Conservation (phyloP, 331 rosid genomes). For the Malus hybrid region DNA sequence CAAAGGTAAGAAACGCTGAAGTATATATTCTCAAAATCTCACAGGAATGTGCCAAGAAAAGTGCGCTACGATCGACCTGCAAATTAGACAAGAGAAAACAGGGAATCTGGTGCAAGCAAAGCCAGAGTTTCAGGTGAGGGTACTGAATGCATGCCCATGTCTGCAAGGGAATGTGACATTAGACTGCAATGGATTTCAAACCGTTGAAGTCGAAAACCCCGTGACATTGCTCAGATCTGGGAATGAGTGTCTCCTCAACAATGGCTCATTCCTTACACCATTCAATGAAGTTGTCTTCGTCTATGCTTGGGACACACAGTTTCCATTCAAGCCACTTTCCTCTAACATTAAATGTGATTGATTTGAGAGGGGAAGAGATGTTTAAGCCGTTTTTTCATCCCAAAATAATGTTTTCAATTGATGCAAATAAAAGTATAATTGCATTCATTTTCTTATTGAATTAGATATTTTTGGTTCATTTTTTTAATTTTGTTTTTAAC, state of each 20-base stretch:
- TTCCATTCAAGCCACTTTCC: background rate
- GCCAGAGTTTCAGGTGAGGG: background rate
- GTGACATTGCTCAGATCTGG: background rate
- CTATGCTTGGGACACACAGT: conserved; percentile 2
- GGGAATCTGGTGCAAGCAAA: background rate
- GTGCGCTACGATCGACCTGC: background rate
- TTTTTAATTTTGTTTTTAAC: too few relatives aligned
- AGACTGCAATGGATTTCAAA: background rate
- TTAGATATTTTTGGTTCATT: too few relatives aligned
- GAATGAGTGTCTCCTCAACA: background rate
- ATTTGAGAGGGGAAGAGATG: background rate
- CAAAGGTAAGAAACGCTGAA: background rate
- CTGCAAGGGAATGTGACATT: background rate
- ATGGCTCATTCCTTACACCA: background rate
- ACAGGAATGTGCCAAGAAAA: background rate
- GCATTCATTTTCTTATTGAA: too few relatives aligned
- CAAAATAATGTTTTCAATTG: too few relatives aligned
- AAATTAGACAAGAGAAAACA: background rate
- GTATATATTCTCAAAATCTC: background rate
- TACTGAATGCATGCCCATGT: background rate
- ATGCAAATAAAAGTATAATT: too few relatives aligned
- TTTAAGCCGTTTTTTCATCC: too few relatives aligned
- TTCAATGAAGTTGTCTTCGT: background rate
- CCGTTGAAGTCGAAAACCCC: background rate
- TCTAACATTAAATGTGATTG: background rate